These are phyloP conservation scores for Sequoiadendron giganteum DNA, from an alignment of 75 land plant genomes.

Conservation along the genomic window DNA sequence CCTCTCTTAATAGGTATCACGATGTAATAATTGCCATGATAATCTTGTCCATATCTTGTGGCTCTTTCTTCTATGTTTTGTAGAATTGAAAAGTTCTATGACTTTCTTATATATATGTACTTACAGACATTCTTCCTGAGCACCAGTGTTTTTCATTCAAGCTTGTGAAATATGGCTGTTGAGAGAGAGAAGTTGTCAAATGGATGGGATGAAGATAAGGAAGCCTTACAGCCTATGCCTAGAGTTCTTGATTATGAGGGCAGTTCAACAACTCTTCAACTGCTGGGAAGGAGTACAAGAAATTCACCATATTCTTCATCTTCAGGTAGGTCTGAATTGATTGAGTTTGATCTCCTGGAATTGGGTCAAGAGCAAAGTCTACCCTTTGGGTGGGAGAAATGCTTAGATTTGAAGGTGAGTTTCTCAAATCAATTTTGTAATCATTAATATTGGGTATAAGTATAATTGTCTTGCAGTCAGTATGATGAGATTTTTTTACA, in stretches of 20 bases:
- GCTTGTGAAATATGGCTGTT: neutral
- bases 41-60: neutral
- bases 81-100: no score
- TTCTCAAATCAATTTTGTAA: neutral
- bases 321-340: neutral
- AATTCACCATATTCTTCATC: neutral
- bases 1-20: neutral
- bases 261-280: neutral
- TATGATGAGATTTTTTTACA: neutral
- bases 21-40: neutral
- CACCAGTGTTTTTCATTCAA: neutral
- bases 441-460: neutral
- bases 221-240: neutral
- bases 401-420: neutral
- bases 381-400: neutral
- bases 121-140: no score
- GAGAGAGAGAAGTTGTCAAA: neutral
- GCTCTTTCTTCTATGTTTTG: neutral
- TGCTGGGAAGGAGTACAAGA: neutral
- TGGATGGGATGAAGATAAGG: neutral
- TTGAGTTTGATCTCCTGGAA: neutral
- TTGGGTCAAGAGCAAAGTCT: neutral
- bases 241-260: no score
- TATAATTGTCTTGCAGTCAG: neutral
- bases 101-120: no score